Base-by-base conservation (phyloP, 2,329 filamentous ascomycete species). In the Pseudocercospora macadamiae region DNA sequence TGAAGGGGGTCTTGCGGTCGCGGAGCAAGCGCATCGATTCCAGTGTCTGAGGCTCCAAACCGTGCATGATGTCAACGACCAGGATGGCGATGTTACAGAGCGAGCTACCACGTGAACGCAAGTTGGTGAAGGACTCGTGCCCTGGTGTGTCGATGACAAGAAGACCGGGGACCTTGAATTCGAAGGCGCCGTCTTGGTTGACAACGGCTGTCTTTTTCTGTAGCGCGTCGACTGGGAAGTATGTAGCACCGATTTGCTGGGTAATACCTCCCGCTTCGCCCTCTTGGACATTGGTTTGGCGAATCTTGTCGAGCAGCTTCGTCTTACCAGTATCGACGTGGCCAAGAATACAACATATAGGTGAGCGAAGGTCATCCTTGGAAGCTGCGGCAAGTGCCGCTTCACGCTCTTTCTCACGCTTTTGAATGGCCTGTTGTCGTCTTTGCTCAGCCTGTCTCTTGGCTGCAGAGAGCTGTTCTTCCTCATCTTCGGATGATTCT, bases 241-340 rank as follows among this genome's bases (percentile, higher is more conserved):
- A 99, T 2, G 95, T 99, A 52, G 95, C 95, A 88, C 95, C 95
- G 73, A 99, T 99, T 78, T 99, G 95, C 79, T 99, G 95, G 6
- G 95, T 99, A 72, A 99, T 99, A 87, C 95, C 95, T 83, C 95
- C 96, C 37, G 95, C 96, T 85, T 99, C 95, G 71, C 95, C 95
- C 79, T 97, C 95, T 74, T 99, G 96, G 32, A 99, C 95, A 73
- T 99, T 97, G 58, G 95, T 97, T 77, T 97, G 92, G 71, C 95
- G 90, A 72, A 99, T 91, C 82, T 99, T 99, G 82, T 99, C 95
- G 59, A 99, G 84, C 64, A 99, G 82, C 81, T 97, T 99, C n/a
- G 95, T 99, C 82, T 99, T 99, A 76, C 95, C 95, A 45, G 96
- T 99, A 87, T 99, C 95, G 85, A 99, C 95, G 86, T 99, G 95